Base-by-base conservation (phyloP, 352 stramenopile genomes). In the Globisporangium camurandrum region DNA sequence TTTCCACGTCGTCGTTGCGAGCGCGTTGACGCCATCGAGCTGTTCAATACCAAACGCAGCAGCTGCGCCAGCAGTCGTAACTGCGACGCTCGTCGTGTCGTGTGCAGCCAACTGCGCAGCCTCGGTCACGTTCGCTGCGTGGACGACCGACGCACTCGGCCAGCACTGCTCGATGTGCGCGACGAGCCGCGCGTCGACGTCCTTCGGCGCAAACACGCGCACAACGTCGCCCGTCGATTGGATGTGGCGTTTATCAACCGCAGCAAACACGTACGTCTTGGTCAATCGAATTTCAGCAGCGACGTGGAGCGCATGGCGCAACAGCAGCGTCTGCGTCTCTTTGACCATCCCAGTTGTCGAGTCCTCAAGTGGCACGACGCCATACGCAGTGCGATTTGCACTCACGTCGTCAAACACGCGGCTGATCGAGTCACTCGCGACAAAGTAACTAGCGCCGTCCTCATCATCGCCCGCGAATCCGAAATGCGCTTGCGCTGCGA, bases 361-460 rank as follows among this genome's bases (percentile, higher is more conserved):
- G 48, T 93, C 81, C 52, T 95, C 83, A 39, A 95, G 86, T 7
- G 83, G 83, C 17, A 94, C 80, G 17, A 95, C 71, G n/a, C 80
- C 84, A 46, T 85, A 95, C 5, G 83, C 84, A 1, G 80, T 84
- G 42, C 80, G 74, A 56, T 90, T 91, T 14, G 72, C 69, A n/a
- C 72, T 75, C 34, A 95, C 76, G 42, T 88, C 69, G 48, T 75
- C 57, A 54, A 95, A 93, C 30, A 89, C 83, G 34, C 84, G 73
- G 61, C 66, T 84, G 36, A 91, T 84, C 23, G 75, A 77, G 24
- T 85, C 67, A 1, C 61, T 54, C 12, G 63, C 46, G 4, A 89
- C 51, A 34, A 93, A 73, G 30, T 90, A 77, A 17, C 75, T 56
- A 26, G 68, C 65, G 30, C 50, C 27, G 12, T 81, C 31, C 4